Evolutionary conservation across 441 rosid species (phyloP).

Genomic region (Adansonia gregorii): DNA sequence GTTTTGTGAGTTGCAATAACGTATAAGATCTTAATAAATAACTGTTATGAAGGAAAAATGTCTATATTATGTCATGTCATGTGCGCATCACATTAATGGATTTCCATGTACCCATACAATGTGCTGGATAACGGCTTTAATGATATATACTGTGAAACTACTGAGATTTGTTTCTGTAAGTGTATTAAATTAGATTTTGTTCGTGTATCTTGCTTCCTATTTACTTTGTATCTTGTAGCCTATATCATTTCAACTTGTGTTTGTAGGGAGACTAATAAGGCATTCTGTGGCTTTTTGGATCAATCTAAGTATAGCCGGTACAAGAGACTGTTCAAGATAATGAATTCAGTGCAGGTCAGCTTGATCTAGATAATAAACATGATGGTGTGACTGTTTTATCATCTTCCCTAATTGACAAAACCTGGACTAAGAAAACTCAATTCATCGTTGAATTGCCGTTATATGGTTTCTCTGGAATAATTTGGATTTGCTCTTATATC

Average conservation of each 20-base stretch:
- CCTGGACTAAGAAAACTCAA: not conserved
- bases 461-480: not conserved
- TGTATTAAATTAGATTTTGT: not conserved
- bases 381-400: slow-evolving; percentile 24
- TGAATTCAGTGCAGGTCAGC: slow-evolving; percentile 34
- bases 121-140: not conserved
- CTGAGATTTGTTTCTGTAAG: not conserved
- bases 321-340: slow-evolving; percentile 38
- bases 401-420: not conserved
- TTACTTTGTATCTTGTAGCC: not conserved
- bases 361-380: slow-evolving; percentile 35
- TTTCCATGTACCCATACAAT: not conserved
- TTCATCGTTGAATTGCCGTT: not conserved
- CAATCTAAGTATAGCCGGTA: slow-evolving; percentile 47
- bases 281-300: slow-evolving; percentile 80
- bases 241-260: slow-evolving; percentile 29
- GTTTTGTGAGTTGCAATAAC: slow-evolving; percentile 9
- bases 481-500: slow-evolving; percentile 13
- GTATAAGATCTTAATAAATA: slow-evolving; percentile 2
- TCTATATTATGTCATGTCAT: not conserved
- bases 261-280: slow-evolving; percentile 84
- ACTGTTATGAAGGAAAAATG: slow-evolving; percentile 1
- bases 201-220: not conserved
- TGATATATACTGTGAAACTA: not conserved
- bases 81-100: not conserved